Base-by-base conservation (phyloP, 1,139 yeast species). In the Geotrichum citri-aurantii region DNA sequence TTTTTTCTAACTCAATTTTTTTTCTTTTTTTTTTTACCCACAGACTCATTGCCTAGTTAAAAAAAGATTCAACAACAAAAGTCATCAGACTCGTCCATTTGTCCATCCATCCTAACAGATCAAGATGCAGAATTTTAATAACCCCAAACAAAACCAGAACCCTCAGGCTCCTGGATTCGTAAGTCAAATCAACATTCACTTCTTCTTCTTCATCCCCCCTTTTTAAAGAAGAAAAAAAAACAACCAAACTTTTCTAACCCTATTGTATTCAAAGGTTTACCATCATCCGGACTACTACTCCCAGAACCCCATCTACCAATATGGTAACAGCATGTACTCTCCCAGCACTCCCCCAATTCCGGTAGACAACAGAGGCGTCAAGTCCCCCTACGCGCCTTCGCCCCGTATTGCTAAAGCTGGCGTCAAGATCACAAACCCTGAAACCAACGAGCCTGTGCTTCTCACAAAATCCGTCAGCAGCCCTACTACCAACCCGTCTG, bases 391-490 rank as follows among this genome's bases (percentile, higher is more conserved):
- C 55, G 33, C 52, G 23, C 60, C 55, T 6, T 58, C 57, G 12
- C 60, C 59, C 26, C 60, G 58, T 37, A 37, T 55, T 7, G 51
- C 61, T n/a, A 57, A 53, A 33, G 54, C 56, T 50, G 51, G 53
- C 12, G 26, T 60, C 37, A 53, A 53, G 49, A 60, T 60, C 44
- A 56, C 58, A 11, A 59, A 60, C 50, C 62, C 62, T 17, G 54
- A 59, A 42, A 60, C 62, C 26, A 49, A 57, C 29, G 57, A 60
- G 54, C 62, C 61, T 17, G 62, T 60, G 14, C 50, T 52, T 21
- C 46, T 60, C 11, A 50, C 52, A 11, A 60, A 60, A 40, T 48
- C 57, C 44, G 55, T 55, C 47, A 40, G 48, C 23, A 49, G 57
- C 33, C 54, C 59, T 26, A 48, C 54, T 11, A 48, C 60, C 50